phyloP scores from a whole-genome alignment of 1,139 yeast genomes.

The Kodamaea anthophila region DNA sequence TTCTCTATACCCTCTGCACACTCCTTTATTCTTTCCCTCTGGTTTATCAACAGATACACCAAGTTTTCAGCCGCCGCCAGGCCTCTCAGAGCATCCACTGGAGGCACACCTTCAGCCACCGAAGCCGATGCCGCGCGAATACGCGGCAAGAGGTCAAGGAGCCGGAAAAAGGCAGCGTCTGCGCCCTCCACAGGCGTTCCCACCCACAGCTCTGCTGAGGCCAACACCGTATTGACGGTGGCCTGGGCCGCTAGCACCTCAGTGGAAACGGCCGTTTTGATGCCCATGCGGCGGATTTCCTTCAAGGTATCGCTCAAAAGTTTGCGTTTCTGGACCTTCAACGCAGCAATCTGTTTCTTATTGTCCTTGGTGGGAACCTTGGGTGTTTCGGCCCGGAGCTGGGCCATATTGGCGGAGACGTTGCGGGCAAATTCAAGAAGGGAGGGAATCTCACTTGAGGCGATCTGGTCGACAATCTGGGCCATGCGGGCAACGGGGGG shows the following conservation, averaged over 20 bases:
- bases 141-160: conserved; percentile 76
- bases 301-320: conserved; percentile 70
- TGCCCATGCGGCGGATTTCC: conserved; percentile 70
- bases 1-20: neutral
- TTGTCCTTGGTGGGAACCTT: conserved; percentile 59
- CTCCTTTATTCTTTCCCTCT: conserved; percentile 1
- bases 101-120: conserved; percentile 70
- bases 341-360: conserved; percentile 64
- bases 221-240: conserved; percentile 57
- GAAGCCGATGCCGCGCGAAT: conserved; percentile 59
- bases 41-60: conserved; percentile 25
- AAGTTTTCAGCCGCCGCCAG: conserved; percentile 76
- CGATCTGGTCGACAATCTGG: conserved; percentile 37
- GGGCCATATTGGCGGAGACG: conserved; percentile 51
- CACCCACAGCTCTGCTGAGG: conserved; percentile 45
- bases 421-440: conserved; percentile 50
- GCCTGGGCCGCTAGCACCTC: conserved; percentile 60
- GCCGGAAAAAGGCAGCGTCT: conserved; percentile 60
- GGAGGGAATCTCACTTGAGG: conserved; percentile 27
- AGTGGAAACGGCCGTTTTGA: conserved; percentile 58
- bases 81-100: conserved; percentile 67
- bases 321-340: conserved; percentile 76
- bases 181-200: conserved; percentile 34
- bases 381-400: conserved; percentile 75
- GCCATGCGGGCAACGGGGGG: conserved; percentile 46